Percentiles rank a stretch among this genome's conserved stretches.
phyloP scores from a whole-genome alignment of 768 basidiomycete species.

The Podaxis mareebaensis region DNA sequence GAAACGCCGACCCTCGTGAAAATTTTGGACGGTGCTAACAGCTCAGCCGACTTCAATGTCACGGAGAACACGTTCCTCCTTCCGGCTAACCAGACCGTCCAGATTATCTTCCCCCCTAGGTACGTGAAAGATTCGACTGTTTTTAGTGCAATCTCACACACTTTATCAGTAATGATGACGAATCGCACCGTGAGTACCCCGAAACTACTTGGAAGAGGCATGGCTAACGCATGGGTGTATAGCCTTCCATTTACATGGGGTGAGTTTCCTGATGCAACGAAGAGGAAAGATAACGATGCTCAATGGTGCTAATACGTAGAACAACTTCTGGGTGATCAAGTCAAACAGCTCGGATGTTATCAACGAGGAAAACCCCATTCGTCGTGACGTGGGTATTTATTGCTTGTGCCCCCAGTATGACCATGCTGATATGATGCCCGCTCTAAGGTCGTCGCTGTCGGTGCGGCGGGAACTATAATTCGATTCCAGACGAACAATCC shows the following conservation, averaged over 20 bases:
- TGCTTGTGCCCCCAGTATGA: not conserved
- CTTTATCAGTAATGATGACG: slow-evolving; percentile 19
- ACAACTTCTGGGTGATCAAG: slow-evolving; percentile 41
- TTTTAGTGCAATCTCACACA: not conserved
- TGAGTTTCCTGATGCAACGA: slow-evolving; percentile 11
- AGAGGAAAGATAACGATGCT: not conserved
- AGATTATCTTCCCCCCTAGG: slow-evolving; percentile 26
- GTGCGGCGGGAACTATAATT: slow-evolving; percentile 26
- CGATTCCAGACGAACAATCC: slow-evolving; percentile 28
- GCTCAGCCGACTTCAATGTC: slow-evolving; percentile 22
- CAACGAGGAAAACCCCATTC: slow-evolving; percentile 48
- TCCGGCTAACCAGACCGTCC: slow-evolving; percentile 26
- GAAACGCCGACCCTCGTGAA: slow-evolving; percentile 25
- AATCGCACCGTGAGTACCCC: not conserved
- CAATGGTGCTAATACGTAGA: slow-evolving; percentile 23
- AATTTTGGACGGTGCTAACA: slow-evolving; percentile 24
- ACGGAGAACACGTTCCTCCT: slow-evolving; percentile 29
- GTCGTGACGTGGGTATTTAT: slow-evolving; percentile 23
- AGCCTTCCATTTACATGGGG: slow-evolving; percentile 35
- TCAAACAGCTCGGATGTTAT: slow-evolving; percentile 29
- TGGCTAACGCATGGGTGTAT: not conserved
- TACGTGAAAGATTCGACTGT: not conserved
- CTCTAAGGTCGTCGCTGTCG: slow-evolving; percentile 22
- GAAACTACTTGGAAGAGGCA: not conserved
- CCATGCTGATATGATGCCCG: not conserved